Conservation (phyloP, 805 yeast species). For the Myxozyma melibiosi region DNA sequence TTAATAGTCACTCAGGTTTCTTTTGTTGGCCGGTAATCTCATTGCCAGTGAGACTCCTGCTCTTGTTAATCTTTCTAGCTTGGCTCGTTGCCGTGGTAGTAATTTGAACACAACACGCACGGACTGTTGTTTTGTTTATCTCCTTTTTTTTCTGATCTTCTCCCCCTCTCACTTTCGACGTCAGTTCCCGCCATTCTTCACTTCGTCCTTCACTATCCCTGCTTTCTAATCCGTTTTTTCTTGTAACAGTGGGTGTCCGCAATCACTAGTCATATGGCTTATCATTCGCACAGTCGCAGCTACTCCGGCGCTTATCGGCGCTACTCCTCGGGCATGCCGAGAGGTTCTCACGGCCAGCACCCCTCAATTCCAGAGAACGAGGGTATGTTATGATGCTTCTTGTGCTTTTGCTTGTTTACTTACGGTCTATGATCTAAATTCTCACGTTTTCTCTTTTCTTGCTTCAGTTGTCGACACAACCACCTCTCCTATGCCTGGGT, state of each 20-base stretch:
- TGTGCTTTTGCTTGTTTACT: not conserved
- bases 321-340: slow-evolving; percentile 19
- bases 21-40: too few relatives aligned
- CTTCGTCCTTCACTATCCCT: not conserved
- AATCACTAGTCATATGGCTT: slow-evolving; percentile 13
- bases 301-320: slow-evolving; percentile 24
- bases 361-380: slow-evolving; percentile 32
- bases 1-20: too few relatives aligned
- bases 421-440: not conserved
- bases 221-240: not conserved
- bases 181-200: not conserved
- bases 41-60: too few relatives aligned
- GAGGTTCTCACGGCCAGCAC: slow-evolving; percentile 22
- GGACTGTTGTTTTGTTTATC: slow-evolving; percentile 11
- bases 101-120: not conserved
- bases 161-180: too few relatives aligned
- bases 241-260: not conserved
- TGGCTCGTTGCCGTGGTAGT: too few relatives aligned
- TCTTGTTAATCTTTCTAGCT: too few relatives aligned
- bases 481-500: too few relatives aligned
- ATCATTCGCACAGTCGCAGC: slow-evolving; percentile 19
- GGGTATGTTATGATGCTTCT: slow-evolving; percentile 12
- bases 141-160: not conserved
- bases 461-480: not conserved
- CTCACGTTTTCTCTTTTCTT: not conserved